These are phyloP conservation scores for Hippophae tibetana DNA, from an alignment of 306 rosid genomes.

Conservation along the genomic window DNA sequence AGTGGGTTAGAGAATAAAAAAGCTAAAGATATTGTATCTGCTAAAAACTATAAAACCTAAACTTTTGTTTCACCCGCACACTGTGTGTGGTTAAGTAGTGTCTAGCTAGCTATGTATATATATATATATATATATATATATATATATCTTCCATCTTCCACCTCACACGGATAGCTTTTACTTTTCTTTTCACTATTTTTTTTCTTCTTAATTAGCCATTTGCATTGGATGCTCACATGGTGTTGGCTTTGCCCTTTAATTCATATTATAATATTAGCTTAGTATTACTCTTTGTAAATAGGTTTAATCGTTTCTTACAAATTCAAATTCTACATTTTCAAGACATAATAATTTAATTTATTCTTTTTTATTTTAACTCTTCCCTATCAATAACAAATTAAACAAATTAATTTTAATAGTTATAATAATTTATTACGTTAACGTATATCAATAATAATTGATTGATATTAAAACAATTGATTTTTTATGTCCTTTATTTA, in stretches of 20 bases:
- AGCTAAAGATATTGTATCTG: conserved; percentile 30
- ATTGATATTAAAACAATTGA: no score
- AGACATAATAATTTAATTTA: no score
- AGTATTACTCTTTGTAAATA: no score
- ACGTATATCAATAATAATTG: no score
- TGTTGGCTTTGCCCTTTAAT: neutral
- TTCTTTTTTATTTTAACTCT: no score
- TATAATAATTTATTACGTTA: no score
- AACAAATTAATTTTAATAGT: no score
- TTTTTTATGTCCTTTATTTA: no score
- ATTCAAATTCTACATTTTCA: no score
- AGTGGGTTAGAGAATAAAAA: conserved; percentile 3
- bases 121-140: conserved; percentile 17
- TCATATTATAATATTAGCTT: neutral
- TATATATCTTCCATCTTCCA: conserved; percentile 26
- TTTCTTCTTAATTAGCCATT: conserved; percentile 16
- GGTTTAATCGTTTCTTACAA: no score
- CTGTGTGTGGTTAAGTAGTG: neutral
- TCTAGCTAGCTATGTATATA: no score
- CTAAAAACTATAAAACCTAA: conserved; percentile 22
- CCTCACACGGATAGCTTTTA: conserved; percentile 23
- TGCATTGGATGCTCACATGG: conserved; percentile 49
- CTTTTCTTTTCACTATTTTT: conserved; percentile 37
- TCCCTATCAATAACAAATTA: no score
- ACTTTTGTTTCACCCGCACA: conserved; percentile 37